phyloP scores from a whole-genome alignment of 164 flowering plant species.

The Magnolia sinica region DNA sequence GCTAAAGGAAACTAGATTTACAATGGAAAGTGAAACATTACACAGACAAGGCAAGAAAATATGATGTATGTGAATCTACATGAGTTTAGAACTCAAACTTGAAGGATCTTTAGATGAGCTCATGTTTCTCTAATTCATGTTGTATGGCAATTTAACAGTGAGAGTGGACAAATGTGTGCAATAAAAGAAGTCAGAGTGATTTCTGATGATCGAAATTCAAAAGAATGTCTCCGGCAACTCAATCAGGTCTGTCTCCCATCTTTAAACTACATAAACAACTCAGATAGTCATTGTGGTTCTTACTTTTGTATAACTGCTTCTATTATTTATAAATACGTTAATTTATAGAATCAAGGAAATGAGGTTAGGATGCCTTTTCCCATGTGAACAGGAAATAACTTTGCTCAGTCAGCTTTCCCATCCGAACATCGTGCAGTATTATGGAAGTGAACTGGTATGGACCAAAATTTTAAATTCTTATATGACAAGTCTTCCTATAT shows the following conservation, averaged over 20 bases:
- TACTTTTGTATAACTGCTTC: background rate
- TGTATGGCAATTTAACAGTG: constrained; percentile 42
- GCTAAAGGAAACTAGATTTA: background rate
- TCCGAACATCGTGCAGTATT: constrained; percentile 82
- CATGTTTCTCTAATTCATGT: background rate
- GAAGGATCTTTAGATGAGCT: background rate
- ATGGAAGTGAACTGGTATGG: constrained; percentile 86
- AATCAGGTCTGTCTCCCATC: constrained; percentile 55
- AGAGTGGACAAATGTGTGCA: constrained; percentile 88
- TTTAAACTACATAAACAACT: background rate
- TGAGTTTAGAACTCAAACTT: background rate
- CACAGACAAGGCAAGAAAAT: background rate
- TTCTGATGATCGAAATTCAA: constrained; percentile 74
- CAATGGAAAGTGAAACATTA: background rate
- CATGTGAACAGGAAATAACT: constrained; percentile 63
- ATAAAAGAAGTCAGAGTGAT: constrained; percentile 83
- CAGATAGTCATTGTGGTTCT: background rate
- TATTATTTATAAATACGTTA: too few species aligned
- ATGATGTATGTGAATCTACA: background rate
- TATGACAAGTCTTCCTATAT: background rate
- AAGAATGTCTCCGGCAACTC: constrained; percentile 80
- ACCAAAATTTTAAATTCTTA: background rate
- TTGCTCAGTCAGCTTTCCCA: constrained; percentile 84
- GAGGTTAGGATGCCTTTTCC: constrained; percentile 4
- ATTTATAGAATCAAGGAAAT: background rate